phyloP scores from a whole-genome alignment of 2,329 filamentous ascomycete species.

The Botryotinia globosa region DNA sequence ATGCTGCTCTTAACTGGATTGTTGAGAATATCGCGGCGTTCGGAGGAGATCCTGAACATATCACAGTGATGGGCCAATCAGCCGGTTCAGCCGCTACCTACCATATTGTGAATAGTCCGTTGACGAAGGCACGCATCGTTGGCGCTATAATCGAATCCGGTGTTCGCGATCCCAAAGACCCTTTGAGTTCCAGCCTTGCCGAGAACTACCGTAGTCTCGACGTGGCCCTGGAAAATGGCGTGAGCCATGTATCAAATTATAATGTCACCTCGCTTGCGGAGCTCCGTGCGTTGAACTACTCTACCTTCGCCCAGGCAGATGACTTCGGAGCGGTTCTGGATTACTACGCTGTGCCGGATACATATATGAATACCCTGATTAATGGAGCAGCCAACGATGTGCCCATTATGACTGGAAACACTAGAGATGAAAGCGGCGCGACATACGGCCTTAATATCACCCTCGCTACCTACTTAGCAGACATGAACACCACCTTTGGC shows the following conservation, averaged over 20 bases:
- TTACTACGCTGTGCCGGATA: constrained; percentile 31
- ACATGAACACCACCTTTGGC: constrained; percentile 12
- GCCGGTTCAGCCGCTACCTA: constrained; percentile 46
- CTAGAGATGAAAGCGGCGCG: constrained; percentile 17
- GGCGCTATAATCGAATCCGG: constrained; percentile 36
- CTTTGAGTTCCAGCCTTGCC: constrained; percentile 26
- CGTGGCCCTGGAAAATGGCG: constrained; percentile 15
- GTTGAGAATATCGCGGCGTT: constrained; percentile 49
- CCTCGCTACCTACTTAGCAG: constrained; percentile 32
- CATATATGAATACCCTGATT: constrained; percentile 14
- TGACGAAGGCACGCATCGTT: constrained; percentile 32
- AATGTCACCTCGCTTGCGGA: constrained; percentile 29
- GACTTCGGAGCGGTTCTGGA: constrained; percentile 27
- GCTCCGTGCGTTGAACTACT: constrained; percentile 5
- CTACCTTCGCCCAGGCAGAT: not conserved
- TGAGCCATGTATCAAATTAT: constrained; percentile 23
- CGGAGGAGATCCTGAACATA: constrained; percentile 51
- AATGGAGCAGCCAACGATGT: constrained; percentile 38
- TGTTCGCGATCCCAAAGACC: constrained; percentile 33
- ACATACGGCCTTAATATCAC: constrained; percentile 39
- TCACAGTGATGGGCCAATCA: constrained; percentile 44
- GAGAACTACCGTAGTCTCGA: constrained; percentile 27
- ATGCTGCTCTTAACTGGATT: constrained; percentile 56
- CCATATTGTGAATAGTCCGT: constrained; percentile 34
- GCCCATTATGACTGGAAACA: constrained; percentile 41